Conservation (phyloP, 2,329 filamentous ascomycete species). For the Pseudogymnoascus sp. region DNA sequence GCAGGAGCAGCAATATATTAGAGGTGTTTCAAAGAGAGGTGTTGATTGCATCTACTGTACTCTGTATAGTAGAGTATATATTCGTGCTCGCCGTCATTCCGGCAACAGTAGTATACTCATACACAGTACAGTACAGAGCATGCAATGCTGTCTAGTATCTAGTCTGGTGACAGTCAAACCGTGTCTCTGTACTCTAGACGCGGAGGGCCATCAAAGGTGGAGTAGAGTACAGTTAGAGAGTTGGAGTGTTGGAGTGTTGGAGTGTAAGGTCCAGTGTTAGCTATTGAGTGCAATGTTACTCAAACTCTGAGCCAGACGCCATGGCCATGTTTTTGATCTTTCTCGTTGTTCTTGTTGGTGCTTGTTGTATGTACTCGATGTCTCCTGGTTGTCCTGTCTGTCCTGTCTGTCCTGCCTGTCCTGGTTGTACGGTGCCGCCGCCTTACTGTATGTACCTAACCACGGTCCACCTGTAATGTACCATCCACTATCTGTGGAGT, state of each 20-base stretch:
- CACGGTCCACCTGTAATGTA: background rate
- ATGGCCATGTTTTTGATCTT: background rate
- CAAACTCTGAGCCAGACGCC: background rate
- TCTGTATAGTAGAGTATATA: constrained; percentile 1
- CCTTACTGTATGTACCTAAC: background rate
- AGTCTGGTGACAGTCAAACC: background rate
- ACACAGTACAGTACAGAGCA: background rate
- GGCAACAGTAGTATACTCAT: background rate
- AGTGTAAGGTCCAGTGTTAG: background rate
- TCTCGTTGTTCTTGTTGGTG: background rate
- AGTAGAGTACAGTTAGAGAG: background rate
- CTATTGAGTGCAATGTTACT: background rate
- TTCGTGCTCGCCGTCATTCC: background rate
- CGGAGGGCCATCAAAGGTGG: background rate
- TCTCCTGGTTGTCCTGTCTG: background rate
- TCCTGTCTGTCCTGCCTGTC: background rate
- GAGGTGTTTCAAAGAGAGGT: background rate
- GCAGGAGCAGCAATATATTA: background rate
- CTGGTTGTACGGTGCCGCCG: background rate
- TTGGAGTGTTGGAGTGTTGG: background rate
- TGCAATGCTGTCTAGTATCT: background rate
- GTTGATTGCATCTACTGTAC: background rate
- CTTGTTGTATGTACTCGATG: background rate
- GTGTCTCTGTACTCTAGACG: background rate
- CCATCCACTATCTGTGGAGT: constrained; percentile 4